A percentile compares a stretch with the other conserved stretches of the same genome.
Conservation (phyloP, 352 stramenopile genomes). For the Bremia lactucae region DNA sequence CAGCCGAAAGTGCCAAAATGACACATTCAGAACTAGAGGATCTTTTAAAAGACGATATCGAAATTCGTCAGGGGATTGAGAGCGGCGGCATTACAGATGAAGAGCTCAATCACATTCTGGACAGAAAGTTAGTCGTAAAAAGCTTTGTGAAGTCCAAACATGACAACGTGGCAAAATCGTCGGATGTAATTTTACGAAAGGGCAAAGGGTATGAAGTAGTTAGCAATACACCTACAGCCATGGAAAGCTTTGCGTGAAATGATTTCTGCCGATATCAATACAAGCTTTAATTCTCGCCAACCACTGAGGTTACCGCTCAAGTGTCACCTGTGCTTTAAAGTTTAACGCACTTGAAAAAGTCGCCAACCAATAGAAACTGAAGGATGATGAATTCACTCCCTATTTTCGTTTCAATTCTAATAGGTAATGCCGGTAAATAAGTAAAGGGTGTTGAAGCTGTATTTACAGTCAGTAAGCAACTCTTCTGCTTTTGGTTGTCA, state of each 20-base stretch:
- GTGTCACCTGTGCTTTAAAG: conserved; percentile 84
- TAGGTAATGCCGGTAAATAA: no score
- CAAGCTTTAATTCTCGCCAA: no score
- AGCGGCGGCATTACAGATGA: conserved; percentile 57
- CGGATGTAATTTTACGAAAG: conserved; percentile 31
- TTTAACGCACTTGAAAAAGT: conserved; percentile 92
- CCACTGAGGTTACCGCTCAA: no score
- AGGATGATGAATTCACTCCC: no score
- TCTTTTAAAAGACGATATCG: conserved; percentile 63
- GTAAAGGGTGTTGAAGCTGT: no score
- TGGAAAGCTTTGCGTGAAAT: conserved; percentile 62
- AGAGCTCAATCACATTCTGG: conserved; percentile 52
- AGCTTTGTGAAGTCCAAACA: conserved; percentile 53
- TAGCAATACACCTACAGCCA: conserved; percentile 38
- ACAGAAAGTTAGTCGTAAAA: conserved; percentile 60
- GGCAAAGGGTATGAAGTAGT: conserved; percentile 75
- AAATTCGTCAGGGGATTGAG: conserved; percentile 59
- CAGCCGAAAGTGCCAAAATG: conserved; percentile 23
- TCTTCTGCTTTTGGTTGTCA: no score
- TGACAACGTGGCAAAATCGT: conserved; percentile 7
- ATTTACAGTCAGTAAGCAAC: no score
- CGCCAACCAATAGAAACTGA: no score
- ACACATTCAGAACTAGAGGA: conserved; percentile 70
- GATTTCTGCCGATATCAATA: conserved; percentile 5
- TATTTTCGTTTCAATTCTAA: no score